Base-by-base conservation (phyloP, 225 moss, liverwort and hornwort genomes). In the Sphagnum tenellum region DNA sequence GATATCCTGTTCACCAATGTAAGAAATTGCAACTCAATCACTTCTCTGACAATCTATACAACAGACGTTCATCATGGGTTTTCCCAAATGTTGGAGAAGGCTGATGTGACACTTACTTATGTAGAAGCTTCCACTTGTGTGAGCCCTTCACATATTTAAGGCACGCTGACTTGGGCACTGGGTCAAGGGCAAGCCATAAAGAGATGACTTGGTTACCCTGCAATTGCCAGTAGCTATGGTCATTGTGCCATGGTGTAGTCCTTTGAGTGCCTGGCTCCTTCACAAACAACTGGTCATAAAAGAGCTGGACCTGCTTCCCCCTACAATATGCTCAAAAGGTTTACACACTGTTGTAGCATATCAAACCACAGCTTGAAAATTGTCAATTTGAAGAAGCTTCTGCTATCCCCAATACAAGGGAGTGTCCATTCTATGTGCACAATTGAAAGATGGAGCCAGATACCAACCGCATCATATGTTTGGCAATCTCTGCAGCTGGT, bases 191-290 rank as follows among this genome's bases (percentile, higher is more conserved):
- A 62, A 98, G 83, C 96, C 96, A 98, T 70, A 98, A 60, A 50
- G 96, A 93, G 47, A 90, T 74, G 49, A 98, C 72, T 70, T 98
- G 96, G 68, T 98, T 75, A 62, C 96, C 96, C 71, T 73, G 86
- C 69, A 98, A 68, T 46, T 93, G 96, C 96, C 96, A 98, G 69
- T 98, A 98, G 66, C 93, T 93, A 71, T 98, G 96, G 69, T 98
- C 96, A 71, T 98, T 98, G 67, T 98, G 96, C 96, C 93, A 98
- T 3, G 96, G 96, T 50, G 96, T 98, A 9, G 73, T 68, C 66
- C 84, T 98, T 60, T 74, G 77, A 52, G 96, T 98, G 69, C 93
- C 96, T 3, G 96, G 96, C 81, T 98, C 96, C 69, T 98, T 98
- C 69, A 98, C 81, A 76, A 98, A 89, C 29, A 98, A 64, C 76